phyloP scores from a whole-genome alignment of 140 eudicot species.

The Flaveria floridana region DNA sequence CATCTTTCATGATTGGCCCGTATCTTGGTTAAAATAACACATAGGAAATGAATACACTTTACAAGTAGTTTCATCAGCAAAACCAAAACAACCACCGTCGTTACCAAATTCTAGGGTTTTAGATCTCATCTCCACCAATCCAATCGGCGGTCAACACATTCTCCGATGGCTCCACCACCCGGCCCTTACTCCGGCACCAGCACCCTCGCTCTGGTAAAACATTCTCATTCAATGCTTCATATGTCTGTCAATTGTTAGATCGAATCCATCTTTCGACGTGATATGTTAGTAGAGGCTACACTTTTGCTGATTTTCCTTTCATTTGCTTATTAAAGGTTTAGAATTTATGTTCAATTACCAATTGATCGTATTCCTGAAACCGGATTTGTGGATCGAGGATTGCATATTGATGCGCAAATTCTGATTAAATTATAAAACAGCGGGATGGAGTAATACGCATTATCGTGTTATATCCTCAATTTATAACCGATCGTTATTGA shows the following conservation, averaged over 20 bases:
- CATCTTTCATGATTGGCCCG: background rate
- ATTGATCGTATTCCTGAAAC: background rate
- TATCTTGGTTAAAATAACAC: background rate
- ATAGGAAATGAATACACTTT: conserved; percentile 12
- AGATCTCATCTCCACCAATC: conserved; percentile 20
- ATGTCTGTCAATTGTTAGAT: background rate
- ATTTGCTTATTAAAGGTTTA: conserved; percentile 1
- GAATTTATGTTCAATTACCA: background rate
- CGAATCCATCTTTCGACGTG: background rate
- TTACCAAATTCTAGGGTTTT: conserved; percentile 40
- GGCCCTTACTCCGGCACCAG: conserved; percentile 86
- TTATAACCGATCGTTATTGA: no score
- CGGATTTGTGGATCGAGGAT: background rate
- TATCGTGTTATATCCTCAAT: no score
- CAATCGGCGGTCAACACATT: conserved; percentile 20
- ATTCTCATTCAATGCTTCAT: background rate
- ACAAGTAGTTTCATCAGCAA: background rate
- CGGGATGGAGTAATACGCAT: background rate
- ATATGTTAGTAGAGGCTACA: background rate
- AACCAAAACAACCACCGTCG: conserved; percentile 4
- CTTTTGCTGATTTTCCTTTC: background rate
- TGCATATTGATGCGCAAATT: background rate
- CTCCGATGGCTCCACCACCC: conserved; percentile 74
- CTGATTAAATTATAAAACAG: background rate
- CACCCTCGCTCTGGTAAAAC: conserved; percentile 67